These are phyloP conservation scores for Aspergillus hiratsukae DNA, from an alignment of 2,329 filamentous ascomycete genomes.

Conservation along the genomic window DNA sequence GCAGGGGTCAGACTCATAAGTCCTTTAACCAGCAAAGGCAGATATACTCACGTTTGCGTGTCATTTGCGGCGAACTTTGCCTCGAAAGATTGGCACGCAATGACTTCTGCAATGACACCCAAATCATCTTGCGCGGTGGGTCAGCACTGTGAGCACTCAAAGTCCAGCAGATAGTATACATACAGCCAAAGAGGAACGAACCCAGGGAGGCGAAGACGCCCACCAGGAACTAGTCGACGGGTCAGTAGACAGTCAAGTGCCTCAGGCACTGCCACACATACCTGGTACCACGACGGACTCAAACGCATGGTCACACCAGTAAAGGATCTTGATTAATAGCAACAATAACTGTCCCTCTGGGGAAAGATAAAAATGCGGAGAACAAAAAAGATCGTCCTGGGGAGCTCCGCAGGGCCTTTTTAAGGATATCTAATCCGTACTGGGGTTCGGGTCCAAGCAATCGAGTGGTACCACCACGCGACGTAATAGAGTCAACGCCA, in stretches of 20 bases:
- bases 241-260: conserved; percentile 9
- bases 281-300: conserved; percentile 56
- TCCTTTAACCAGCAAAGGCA: background rate
- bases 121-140: conserved; percentile 42
- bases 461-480: conserved; percentile 2
- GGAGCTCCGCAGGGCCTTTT: conserved; percentile 12
- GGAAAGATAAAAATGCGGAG: conserved; percentile 14
- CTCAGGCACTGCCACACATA: conserved; percentile 20
- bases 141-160: conserved; percentile 1
- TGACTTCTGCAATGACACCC: conserved; percentile 57
- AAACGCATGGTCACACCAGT: conserved; percentile 44
- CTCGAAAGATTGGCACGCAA: conserved; percentile 38
- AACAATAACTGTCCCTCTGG: background rate
- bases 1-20: background rate
- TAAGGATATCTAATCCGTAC: conserved; percentile 14
- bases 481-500: background rate
- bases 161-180: conserved; percentile 2
- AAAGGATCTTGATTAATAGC: background rate
- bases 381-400: conserved; percentile 8
- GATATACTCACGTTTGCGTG: conserved; percentile 27
- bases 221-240: conserved; percentile 48
- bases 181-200: conserved; percentile 54
- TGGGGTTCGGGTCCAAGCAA: conserved; percentile 18
- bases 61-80: conserved; percentile 27
- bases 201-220: conserved; percentile 57